Conservation (phyloP, 2,329 filamentous ascomycete genomes). For the Exserohilum turcica region DNA sequence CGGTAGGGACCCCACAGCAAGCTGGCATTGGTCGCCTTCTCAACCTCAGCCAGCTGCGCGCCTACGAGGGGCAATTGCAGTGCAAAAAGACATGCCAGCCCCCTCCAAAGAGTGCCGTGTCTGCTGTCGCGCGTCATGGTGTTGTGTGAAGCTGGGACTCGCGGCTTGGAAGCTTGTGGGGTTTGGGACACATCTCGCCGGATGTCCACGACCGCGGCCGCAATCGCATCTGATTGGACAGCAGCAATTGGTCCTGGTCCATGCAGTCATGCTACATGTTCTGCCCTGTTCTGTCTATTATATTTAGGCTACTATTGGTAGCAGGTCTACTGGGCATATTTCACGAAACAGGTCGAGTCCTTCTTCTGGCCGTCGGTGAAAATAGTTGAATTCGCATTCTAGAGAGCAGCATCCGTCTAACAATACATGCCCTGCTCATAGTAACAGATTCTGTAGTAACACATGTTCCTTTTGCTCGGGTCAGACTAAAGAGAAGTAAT, state of each 20-base stretch:
- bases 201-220: slow-evolving; percentile 20
- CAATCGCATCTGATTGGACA: slow-evolving; percentile 23
- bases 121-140: slow-evolving; percentile 35
- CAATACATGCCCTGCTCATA: background rate
- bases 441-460: background rate
- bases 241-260: background rate
- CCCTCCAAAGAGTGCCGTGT: slow-evolving; percentile 26
- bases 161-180: slow-evolving; percentile 12
- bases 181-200: slow-evolving; percentile 34
- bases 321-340: background rate
- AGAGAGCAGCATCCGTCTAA: background rate
- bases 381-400: background rate
- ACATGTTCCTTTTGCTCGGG: slow-evolving; percentile 5
- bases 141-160: slow-evolving; percentile 23
- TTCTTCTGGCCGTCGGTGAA: background rate
- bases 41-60: slow-evolving; percentile 45
- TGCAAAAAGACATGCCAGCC: slow-evolving; percentile 29
- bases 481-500: slow-evolving; percentile 6
- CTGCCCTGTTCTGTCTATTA: background rate
- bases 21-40: slow-evolving; percentile 72
- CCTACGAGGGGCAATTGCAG: slow-evolving; percentile 30
- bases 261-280: background rate
- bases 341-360: background rate
- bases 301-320: background rate
- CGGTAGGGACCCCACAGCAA: slow-evolving; percentile 96